Conservation (phyloP, 2,329 filamentous ascomycete species). For the Pyrenophora seminiperda region DNA sequence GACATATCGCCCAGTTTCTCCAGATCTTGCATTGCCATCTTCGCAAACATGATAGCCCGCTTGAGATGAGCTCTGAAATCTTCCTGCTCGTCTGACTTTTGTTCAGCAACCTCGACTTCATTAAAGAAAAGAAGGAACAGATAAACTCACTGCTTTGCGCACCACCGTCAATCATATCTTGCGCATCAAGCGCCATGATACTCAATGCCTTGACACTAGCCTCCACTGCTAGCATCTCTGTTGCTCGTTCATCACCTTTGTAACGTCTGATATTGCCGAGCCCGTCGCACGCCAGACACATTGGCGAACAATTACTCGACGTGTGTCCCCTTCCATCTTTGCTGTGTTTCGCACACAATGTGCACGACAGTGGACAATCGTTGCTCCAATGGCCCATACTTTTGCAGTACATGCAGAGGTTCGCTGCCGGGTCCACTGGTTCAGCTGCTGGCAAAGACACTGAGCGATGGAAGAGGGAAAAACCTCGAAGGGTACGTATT, state of each 20-base stretch:
- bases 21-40: background rate
- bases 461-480: background rate
- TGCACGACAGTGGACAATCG: background rate
- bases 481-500: background rate
- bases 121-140: background rate
- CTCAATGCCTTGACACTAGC: background rate
- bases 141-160: background rate
- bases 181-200: background rate
- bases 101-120: background rate
- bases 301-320: background rate
- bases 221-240: background rate
- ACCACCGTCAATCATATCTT: background rate
- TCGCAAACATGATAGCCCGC: background rate
- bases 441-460: background rate
- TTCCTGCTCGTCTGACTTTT: background rate
- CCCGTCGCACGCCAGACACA: background rate
- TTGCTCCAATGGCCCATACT: background rate
- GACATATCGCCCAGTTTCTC: background rate
- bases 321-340: background rate
- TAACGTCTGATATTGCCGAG: background rate
- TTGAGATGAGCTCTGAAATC: background rate
- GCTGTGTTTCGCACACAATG: background rate
- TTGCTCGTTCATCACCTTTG: background rate
- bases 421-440: background rate
- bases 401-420: background rate